Conservation (phyloP, 768 basidiomycete genomes). For the Lentinula detonsa region DNA sequence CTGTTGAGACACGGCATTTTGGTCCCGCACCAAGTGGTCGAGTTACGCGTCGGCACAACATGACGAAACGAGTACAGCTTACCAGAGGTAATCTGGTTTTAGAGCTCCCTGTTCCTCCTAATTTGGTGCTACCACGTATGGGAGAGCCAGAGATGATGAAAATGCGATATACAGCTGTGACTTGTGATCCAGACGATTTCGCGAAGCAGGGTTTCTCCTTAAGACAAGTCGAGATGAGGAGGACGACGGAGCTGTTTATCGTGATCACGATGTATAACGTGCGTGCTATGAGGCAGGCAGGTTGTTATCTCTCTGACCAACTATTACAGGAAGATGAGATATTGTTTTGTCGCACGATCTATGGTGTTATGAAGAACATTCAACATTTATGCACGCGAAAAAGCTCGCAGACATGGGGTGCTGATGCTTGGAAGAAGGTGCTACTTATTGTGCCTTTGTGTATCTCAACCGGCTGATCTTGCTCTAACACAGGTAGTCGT, state of each 20-base stretch:
- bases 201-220: constrained; percentile 78
- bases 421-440: constrained; percentile 95
- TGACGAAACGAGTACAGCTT: constrained; percentile 75
- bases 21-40: constrained; percentile 83
- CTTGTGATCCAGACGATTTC: constrained; percentile 92
- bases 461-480: not conserved
- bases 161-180: constrained; percentile 82
- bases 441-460: not conserved
- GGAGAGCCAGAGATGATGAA: constrained; percentile 70
- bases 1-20: constrained; percentile 66
- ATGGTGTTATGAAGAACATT: constrained; percentile 91
- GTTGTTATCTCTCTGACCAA: constrained; percentile 5
- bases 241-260: constrained; percentile 87
- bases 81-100: constrained; percentile 88
- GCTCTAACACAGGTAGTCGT: constrained; percentile 64
- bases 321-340: constrained; percentile 72
- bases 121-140: constrained; percentile 67
- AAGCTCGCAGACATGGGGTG: constrained; percentile 92
- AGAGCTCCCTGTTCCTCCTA: constrained; percentile 78
- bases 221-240: constrained; percentile 72
- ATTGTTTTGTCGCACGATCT: constrained; percentile 86
- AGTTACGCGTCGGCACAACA: constrained; percentile 65
- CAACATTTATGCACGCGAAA: constrained; percentile 78
- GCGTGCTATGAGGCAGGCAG: constrained; percentile 20
- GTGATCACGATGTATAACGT: constrained; percentile 98